These are phyloP conservation scores for Ramaria rubella DNA, from an alignment of 768 basidiomycete species.

Conservation along the genomic window DNA sequence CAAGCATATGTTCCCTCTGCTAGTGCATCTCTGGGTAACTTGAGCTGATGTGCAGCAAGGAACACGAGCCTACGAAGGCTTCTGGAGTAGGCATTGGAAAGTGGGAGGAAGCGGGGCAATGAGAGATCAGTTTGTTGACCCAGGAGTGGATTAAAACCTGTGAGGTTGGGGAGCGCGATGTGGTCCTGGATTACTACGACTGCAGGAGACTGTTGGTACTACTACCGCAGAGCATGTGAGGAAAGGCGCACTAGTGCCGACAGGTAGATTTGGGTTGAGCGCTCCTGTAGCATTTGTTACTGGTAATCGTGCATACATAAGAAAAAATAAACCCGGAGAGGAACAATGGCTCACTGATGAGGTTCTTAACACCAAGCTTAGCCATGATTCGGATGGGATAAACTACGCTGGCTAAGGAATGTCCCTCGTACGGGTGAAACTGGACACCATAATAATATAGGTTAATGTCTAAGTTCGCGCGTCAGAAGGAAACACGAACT, in stretches of 20 bases:
- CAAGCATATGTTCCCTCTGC: constrained; percentile 84
- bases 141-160: constrained; percentile 73
- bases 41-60: constrained; percentile 59
- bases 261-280: constrained; percentile 61
- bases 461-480: neutral
- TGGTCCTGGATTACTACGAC: constrained; percentile 85
- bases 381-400: constrained; percentile 80
- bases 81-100: constrained; percentile 78
- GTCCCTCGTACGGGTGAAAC: constrained; percentile 87
- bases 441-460: constrained; percentile 24
- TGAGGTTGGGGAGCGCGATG: constrained; percentile 69
- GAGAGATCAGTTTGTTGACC: constrained; percentile 57
- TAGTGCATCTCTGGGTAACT: constrained; percentile 46
- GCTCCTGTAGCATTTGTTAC: constrained; percentile 89
- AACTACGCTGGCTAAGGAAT: constrained; percentile 57
- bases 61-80: constrained; percentile 66
- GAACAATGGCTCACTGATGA: constrained; percentile 56
- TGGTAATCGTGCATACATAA: constrained; percentile 22
- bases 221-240: neutral
- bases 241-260: constrained; percentile 66
- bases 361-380: constrained; percentile 61
- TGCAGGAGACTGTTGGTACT: constrained; percentile 21
- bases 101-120: constrained; percentile 72
- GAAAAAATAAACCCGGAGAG: neutral
- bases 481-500: constrained; percentile 33